Percentiles rank a stretch among this genome's conserved stretches.
These are phyloP conservation scores for Saksenaea oblongispora DNA, from an alignment of 371 early-diverging fungal genomes.

Conservation along the genomic window DNA sequence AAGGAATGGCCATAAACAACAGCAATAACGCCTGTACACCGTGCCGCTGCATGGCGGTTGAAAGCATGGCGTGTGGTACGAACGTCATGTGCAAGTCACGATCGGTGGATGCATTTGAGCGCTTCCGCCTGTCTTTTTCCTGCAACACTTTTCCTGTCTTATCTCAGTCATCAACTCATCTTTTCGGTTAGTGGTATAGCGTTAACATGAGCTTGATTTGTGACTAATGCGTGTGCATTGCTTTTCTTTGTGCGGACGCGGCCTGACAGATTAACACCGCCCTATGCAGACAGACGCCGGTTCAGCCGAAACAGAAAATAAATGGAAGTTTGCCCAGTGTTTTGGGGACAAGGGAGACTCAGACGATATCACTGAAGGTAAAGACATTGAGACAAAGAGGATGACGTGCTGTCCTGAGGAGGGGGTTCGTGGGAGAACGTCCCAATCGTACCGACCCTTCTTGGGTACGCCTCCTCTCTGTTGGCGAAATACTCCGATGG, in stretches of 20 bases:
- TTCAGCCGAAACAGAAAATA: slow-evolving; percentile 10
- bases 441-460: background rate
- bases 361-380: slow-evolving; percentile 98
- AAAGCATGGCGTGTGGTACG: too few relatives aligned
- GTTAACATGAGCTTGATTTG: background rate
- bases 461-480: background rate
- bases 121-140: too few relatives aligned
- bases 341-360: slow-evolving; percentile 99
- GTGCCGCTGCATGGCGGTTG: too few relatives aligned
- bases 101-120: too few relatives aligned
- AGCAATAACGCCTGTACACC: too few relatives aligned
- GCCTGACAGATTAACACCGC: background rate
- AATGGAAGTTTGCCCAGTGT: slow-evolving; percentile 97
- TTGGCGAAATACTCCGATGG: background rate
- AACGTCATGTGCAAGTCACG: too few relatives aligned
- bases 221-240: background rate
- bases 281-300: slow-evolving; percentile 10
- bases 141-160: too few relatives aligned
- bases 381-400: background rate
- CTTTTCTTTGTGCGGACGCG: background rate
- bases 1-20: too few relatives aligned
- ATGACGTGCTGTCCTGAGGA: too few relatives aligned
- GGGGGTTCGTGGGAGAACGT: background rate
- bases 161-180: background rate
- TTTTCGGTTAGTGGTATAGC: background rate